Conservation (phyloP, 768 basidiomycete genomes). For the Ramaria rubella region DNA sequence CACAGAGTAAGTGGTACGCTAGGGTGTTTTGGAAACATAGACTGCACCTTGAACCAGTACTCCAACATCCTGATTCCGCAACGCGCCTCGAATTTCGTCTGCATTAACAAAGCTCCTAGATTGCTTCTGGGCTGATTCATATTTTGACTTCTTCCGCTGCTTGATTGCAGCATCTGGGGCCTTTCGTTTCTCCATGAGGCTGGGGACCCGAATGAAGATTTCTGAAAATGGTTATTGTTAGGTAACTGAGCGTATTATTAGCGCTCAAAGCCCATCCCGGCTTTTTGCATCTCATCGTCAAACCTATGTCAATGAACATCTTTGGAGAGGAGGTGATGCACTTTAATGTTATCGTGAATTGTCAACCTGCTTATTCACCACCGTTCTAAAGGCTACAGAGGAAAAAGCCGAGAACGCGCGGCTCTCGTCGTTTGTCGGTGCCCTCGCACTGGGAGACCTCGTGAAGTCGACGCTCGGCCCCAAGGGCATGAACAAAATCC, state of each 20-base stretch:
- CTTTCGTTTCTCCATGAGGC: too few relatives aligned
- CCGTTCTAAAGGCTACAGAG: constrained; percentile 59
- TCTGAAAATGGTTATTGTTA: too few relatives aligned
- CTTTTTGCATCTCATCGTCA: too few relatives aligned
- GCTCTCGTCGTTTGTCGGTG: constrained; percentile 95
- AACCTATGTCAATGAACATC: constrained; percentile 67
- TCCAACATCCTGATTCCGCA: constrained; percentile 16
- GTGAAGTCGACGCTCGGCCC: constrained; percentile 98
- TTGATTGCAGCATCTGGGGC: too few relatives aligned
- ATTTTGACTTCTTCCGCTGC: too few relatives aligned
- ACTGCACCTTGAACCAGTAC: constrained; percentile 20
- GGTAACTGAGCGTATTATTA: too few relatives aligned
- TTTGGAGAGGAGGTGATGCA: constrained; percentile 54
- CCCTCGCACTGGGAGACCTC: constrained; percentile 93
- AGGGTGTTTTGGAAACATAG: background rate
- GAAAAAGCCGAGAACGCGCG: constrained; percentile 98
- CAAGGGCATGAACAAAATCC: constrained; percentile 99
- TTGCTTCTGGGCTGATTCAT: too few relatives aligned
- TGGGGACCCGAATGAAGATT: too few relatives aligned
- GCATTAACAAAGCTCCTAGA: constrained; percentile 17
- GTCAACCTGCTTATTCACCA: constrained; percentile 1
- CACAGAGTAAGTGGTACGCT: background rate
- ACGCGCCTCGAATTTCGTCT: constrained; percentile 20
- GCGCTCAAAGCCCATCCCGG: too few relatives aligned
- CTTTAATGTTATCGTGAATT: background rate